phyloP scores from a whole-genome alignment of 2,329 filamentous ascomycete genomes.

The Rutstroemia sp. region DNA sequence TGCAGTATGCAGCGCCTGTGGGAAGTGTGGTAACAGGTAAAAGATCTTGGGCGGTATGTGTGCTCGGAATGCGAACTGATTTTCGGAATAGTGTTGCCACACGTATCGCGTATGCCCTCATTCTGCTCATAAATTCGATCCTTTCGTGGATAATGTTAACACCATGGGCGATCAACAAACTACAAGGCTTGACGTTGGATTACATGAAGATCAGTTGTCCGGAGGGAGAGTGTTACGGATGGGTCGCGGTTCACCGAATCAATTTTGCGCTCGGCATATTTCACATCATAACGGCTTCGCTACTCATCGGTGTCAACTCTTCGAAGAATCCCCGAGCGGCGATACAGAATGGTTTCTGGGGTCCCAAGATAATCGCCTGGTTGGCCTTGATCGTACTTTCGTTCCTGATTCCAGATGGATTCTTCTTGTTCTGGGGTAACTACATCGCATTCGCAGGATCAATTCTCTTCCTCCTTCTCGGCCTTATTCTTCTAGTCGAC shows the following conservation, averaged over 20 bases:
- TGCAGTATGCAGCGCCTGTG: constrained; percentile 89
- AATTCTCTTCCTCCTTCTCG: constrained; percentile 88
- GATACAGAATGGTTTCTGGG: constrained; percentile 98
- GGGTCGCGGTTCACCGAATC: constrained; percentile 93
- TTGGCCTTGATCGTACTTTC: constrained; percentile 78
- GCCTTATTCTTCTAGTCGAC: constrained; percentile 86
- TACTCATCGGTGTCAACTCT: constrained; percentile 79
- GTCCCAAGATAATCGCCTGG: constrained; percentile 90
- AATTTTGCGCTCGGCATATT: constrained; percentile 96
- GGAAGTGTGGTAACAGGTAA: constrained; percentile 93
- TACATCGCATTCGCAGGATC: constrained; percentile 84
- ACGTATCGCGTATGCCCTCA: constrained; percentile 89
- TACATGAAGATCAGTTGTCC: constrained; percentile 94
- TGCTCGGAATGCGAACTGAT: background rate
- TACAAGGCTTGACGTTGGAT: constrained; percentile 85
- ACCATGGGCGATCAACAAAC: constrained; percentile 93
- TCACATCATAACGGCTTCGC: constrained; percentile 76
- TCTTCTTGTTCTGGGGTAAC: constrained; percentile 95
- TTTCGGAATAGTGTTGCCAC: constrained; percentile 68
- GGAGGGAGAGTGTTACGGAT: constrained; percentile 86
- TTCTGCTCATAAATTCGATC: constrained; percentile 94
- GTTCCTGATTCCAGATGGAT: constrained; percentile 90
- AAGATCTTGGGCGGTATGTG: constrained; percentile 10
- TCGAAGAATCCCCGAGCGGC: constrained; percentile 82
- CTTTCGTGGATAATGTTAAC: constrained; percentile 99